Conservation (phyloP, 225 moss, liverwort and hornwort genomes). For the Lunularia cruciata region DNA sequence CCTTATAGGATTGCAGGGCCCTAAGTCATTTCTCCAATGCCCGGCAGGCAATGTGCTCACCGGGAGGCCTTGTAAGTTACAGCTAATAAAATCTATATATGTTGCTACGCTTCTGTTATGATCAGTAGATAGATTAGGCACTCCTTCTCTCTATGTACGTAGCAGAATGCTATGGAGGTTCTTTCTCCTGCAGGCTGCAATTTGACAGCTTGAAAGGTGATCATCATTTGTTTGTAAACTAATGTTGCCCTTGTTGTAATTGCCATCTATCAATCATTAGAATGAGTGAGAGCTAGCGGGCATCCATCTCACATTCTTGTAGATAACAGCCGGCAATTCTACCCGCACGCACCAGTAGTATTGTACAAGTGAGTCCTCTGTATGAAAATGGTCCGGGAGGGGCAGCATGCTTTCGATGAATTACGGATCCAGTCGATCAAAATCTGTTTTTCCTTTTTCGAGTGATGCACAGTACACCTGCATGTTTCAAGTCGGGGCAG, state of each 20-base stretch:
- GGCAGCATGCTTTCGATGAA: constrained; percentile 11
- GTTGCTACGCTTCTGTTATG: constrained; percentile 40
- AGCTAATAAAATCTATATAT: constrained; percentile 59
- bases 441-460: neutral
- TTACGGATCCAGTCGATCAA: constrained; percentile 18
- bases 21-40: constrained; percentile 50
- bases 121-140: constrained; percentile 35
- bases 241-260: constrained; percentile 45
- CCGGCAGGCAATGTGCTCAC: constrained; percentile 47
- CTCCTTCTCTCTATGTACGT: constrained; percentile 31
- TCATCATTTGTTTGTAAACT: constrained; percentile 43
- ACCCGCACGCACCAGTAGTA: constrained; percentile 10
- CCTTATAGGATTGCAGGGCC: constrained; percentile 54
- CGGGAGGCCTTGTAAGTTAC: constrained; percentile 60
- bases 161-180: constrained; percentile 32
- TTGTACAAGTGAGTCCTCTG: neutral
- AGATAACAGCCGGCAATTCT: constrained; percentile 25
- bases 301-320: constrained; percentile 30
- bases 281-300: constrained; percentile 34
- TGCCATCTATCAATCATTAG: constrained; percentile 41
- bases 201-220: constrained; percentile 37
- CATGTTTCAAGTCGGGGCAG: no score
- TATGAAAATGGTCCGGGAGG: neutral
- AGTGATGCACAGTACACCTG: neutral
- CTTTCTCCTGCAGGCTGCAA: constrained; percentile 41